Conservation (phyloP, 208 protist species). For the Leishmania braziliensis region DNA sequence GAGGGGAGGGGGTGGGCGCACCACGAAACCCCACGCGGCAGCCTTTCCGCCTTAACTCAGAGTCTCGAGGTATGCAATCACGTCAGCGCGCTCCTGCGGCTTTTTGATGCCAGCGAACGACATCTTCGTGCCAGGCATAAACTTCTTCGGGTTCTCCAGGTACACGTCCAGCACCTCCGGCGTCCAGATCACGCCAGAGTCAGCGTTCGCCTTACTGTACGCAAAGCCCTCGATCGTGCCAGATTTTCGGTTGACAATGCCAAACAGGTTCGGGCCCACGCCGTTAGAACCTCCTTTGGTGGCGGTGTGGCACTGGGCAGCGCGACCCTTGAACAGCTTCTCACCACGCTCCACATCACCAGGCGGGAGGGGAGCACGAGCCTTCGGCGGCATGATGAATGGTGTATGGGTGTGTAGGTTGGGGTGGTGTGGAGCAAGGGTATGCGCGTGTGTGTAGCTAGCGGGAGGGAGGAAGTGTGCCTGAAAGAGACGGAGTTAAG, state of each 20-base stretch:
- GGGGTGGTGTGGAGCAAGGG: constrained; percentile 2
- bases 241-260: constrained; percentile 92
- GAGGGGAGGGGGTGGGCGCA: no score
- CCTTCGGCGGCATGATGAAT: constrained; percentile 70
- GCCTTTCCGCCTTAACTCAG: constrained; percentile 27
- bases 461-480: background rate
- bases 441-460: background rate
- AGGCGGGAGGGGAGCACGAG: constrained; percentile 61
- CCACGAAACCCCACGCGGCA: background rate
- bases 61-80: constrained; percentile 94
- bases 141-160: constrained; percentile 98
- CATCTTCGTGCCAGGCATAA: constrained; percentile 98
- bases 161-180: constrained; percentile 95
- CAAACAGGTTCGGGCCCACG: constrained; percentile 92
- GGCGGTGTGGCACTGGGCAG: constrained; percentile 94
- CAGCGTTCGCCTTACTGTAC: constrained; percentile 96
- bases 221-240: constrained; percentile 92
- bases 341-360: constrained; percentile 85
- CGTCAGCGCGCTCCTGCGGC: constrained; percentile 92
- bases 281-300: constrained; percentile 90
- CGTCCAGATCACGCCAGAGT: constrained; percentile 92
- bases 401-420: constrained; percentile 6
- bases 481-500: background rate
- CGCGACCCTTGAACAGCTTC: constrained; percentile 94
- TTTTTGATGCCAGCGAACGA: constrained; percentile 96